Percentiles rank a stretch among this genome's conserved stretches.
phyloP scores from a whole-genome alignment of 1,284 basidiomycete species.

The Fomitopsis schrenkii region DNA sequence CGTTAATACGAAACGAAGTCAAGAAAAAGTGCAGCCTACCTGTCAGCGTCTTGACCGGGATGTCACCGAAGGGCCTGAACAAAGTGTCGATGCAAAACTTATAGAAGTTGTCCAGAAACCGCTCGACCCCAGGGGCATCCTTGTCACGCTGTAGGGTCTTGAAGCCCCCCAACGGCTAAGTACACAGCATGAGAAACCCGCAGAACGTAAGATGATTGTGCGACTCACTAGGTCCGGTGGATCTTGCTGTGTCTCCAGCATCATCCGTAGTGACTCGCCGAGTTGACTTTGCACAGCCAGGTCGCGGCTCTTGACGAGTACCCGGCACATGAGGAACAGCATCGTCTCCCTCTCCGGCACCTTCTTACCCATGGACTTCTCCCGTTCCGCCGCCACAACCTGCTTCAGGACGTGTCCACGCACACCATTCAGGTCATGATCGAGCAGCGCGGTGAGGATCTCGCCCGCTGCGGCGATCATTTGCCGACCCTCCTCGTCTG shows the following conservation, averaged over 20 bases:
- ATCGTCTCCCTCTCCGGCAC: slow-evolving; percentile 70
- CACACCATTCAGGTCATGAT: slow-evolving; percentile 89
- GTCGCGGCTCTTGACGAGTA: slow-evolving; percentile 79
- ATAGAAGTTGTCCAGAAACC: slow-evolving; percentile 93
- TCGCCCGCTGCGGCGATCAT: slow-evolving; percentile 86
- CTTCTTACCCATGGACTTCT: slow-evolving; percentile 48
- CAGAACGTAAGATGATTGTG: neutral
- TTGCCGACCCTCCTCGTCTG: slow-evolving; percentile 33
- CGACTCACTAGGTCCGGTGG: slow-evolving; percentile 27
- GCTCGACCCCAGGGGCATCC: slow-evolving; percentile 83
- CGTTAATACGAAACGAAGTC: slow-evolving; percentile 1
- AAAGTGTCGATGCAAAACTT: slow-evolving; percentile 70
- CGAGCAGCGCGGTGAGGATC: slow-evolving; percentile 82
- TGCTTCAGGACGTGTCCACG: slow-evolving; percentile 83
- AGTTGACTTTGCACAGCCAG: slow-evolving; percentile 89
- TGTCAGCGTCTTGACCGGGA: slow-evolving; percentile 66
- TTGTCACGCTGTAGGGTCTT: slow-evolving; percentile 54
- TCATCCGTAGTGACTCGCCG: slow-evolving; percentile 82
- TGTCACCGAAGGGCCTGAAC: slow-evolving; percentile 74
- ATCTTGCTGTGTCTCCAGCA: slow-evolving; percentile 69
- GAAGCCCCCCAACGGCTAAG: slow-evolving; percentile 21
- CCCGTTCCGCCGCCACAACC: slow-evolving; percentile 61
- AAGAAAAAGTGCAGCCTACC: slow-evolving; percentile 36
- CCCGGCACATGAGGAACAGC: slow-evolving; percentile 69
- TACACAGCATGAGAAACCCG: neutral